Evolutionary conservation across 164 flowering plant species (phyloP).

Genomic region (Hamamelis virginiana): DNA sequence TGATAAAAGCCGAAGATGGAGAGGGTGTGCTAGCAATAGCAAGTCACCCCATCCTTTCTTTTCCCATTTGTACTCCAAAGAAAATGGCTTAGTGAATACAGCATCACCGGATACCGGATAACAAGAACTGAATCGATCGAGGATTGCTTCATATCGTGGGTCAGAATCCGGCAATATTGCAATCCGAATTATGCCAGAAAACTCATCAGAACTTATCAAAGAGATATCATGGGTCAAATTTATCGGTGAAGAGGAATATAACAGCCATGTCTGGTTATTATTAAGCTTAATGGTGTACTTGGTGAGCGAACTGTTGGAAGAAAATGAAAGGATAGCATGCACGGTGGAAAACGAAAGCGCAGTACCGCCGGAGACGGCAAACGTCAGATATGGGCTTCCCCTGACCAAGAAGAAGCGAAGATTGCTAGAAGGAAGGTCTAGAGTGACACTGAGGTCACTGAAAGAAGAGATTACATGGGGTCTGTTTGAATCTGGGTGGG

Average conservation of each 20-base stretch:
- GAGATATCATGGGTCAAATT: constrained; percentile 36
- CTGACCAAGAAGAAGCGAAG: constrained; percentile 76
- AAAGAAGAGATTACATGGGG: constrained; percentile 56
- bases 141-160: constrained; percentile 35
- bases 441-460: constrained; percentile 72
- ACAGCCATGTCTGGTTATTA: constrained; percentile 82
- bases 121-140: constrained; percentile 73
- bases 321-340: constrained; percentile 53
- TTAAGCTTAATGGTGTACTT: constrained; percentile 62
- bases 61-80: constrained; percentile 79
- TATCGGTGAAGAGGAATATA: constrained; percentile 67
- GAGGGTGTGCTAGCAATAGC: constrained; percentile 82
- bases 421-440: constrained; percentile 52
- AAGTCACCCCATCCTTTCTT: constrained; percentile 85
- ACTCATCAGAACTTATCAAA: constrained; percentile 40
- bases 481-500: constrained; percentile 11
- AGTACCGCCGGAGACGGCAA: constrained; percentile 26
- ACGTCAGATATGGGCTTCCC: constrained; percentile 85
- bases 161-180: constrained; percentile 56
- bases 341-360: constrained; percentile 54
- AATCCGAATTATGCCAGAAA: constrained; percentile 66
- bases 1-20: constrained; percentile 59
- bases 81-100: constrained; percentile 47
- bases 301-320: constrained; percentile 37
- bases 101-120: constrained; percentile 78